These are phyloP conservation scores for Prunus persica DNA, from an alignment of 306 rosid genomes.

Conservation along the genomic window DNA sequence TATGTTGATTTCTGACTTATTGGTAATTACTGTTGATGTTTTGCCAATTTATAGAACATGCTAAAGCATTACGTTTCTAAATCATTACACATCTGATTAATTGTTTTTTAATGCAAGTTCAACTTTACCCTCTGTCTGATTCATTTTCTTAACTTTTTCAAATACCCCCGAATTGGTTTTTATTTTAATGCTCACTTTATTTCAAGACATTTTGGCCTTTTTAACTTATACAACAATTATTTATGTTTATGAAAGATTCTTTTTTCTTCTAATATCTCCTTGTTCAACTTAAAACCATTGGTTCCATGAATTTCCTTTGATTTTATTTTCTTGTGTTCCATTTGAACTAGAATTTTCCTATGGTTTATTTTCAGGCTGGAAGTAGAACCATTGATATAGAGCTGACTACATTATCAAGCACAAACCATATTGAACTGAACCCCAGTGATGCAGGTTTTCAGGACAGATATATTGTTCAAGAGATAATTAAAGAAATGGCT, in stretches of 20 bases:
- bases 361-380: conserved; percentile 67
- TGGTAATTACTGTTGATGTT: background rate
- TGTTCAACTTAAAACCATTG: background rate
- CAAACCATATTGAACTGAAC: conserved; percentile 79
- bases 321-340: background rate
- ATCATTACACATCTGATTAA: background rate
- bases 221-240: background rate
- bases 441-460: conserved; percentile 97
- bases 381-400: conserved; percentile 87
- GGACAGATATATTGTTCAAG: conserved; percentile 90
- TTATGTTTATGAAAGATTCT: background rate
- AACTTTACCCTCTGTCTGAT: background rate
- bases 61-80: background rate
- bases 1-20: background rate
- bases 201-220: background rate
- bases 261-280: background rate
- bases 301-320: background rate
- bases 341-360: background rate
- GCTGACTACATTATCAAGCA: conserved; percentile 83
- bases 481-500: conserved; percentile 93
- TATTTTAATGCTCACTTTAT: background rate
- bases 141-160: background rate
- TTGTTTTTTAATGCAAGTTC: background rate
- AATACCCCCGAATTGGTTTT: background rate
- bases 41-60: background rate